Evolutionary conservation across 331 rosid genomes (phyloP).

Genomic region (Pyracantha coccinea): DNA sequence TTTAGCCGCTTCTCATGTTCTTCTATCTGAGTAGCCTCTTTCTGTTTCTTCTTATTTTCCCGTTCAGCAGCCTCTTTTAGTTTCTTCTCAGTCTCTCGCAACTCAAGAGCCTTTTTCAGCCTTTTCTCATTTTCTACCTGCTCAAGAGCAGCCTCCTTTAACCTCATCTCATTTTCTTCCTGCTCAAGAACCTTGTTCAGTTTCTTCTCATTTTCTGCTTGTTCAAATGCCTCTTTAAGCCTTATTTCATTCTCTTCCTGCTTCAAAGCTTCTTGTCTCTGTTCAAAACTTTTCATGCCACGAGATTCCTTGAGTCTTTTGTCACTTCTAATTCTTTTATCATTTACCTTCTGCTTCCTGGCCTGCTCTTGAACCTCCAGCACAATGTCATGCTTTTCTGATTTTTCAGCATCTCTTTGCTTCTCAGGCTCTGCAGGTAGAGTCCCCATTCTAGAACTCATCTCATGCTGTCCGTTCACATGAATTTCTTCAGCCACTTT

Average conservation of each 20-base stretch:
- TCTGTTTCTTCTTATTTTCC: constrained; percentile 12
- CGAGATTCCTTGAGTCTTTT: constrained; percentile 25
- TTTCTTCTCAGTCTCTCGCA: constrained; percentile 28
- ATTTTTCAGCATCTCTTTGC: constrained; percentile 23
- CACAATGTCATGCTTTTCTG: constrained; percentile 19
- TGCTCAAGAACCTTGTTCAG: constrained; percentile 14
- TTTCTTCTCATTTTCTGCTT: constrained; percentile 12
- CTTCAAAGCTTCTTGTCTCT: constrained; percentile 17
- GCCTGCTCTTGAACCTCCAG: constrained; percentile 31
- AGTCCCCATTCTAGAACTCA: constrained; percentile 18
- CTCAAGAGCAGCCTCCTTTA: constrained; percentile 20
- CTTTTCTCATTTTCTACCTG: constrained; percentile 37
- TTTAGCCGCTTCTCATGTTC: constrained; percentile 27
- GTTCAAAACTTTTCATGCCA: constrained; percentile 28
- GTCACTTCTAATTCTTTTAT: constrained; percentile 25
- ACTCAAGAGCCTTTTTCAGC: constrained; percentile 17
- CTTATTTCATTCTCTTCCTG: constrained; percentile 7
- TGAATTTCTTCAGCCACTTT: constrained; percentile 24
- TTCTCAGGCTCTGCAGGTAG: constrained; percentile 34
- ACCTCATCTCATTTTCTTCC: constrained; percentile 19
- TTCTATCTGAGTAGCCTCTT: constrained; percentile 30
- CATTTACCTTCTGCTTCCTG: constrained; percentile 26
- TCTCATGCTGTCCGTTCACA: constrained; percentile 34
- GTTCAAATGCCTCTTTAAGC: constrained; percentile 3
- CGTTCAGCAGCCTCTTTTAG: constrained; percentile 13